These are phyloP conservation scores for Epichloe uncinata DNA, from an alignment of 2,329 filamentous ascomycete genomes.

Conservation along the genomic window DNA sequence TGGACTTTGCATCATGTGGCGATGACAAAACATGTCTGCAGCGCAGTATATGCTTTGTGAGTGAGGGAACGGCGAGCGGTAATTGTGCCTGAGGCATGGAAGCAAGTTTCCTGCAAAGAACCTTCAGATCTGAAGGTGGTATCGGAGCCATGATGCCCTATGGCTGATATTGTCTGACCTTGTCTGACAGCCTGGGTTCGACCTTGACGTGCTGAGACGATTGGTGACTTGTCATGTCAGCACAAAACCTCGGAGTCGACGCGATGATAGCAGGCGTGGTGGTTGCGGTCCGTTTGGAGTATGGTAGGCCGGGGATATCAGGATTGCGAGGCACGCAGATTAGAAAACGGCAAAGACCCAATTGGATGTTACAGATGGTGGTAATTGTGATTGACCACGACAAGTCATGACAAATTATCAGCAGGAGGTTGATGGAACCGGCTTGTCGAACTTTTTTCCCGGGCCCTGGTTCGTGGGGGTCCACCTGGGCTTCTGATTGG, in stretches of 20 bases:
- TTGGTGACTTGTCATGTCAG: not conserved
- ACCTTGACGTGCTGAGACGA: not conserved
- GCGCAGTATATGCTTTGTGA: constrained; percentile 46
- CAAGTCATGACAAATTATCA: too few relatives aligned
- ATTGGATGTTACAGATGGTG: not conserved
- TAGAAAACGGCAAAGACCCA: not conserved
- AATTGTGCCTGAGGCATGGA: constrained; percentile 61
- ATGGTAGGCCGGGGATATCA: too few relatives aligned
- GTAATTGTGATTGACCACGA: not conserved
- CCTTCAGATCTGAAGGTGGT: constrained; percentile 43
- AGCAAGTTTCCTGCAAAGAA: constrained; percentile 56
- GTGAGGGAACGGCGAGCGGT: constrained; percentile 55
- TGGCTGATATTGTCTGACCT: not conserved
- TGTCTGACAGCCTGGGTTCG: not conserved
- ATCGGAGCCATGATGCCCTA: constrained; percentile 1
- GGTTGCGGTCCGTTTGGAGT: not conserved
- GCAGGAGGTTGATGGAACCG: too few relatives aligned
- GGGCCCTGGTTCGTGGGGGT: constrained; percentile 12
- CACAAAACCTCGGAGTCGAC: not conserved
- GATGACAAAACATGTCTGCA: constrained; percentile 50
- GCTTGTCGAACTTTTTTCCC: constrained; percentile 14
- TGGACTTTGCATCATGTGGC: constrained; percentile 45
- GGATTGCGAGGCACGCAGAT: not conserved
- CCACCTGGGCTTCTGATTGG: constrained; percentile 15
- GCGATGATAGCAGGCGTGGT: not conserved